Conservation (phyloP, 2,329 filamentous ascomycete species). For the Bipolaris gigantea region DNA sequence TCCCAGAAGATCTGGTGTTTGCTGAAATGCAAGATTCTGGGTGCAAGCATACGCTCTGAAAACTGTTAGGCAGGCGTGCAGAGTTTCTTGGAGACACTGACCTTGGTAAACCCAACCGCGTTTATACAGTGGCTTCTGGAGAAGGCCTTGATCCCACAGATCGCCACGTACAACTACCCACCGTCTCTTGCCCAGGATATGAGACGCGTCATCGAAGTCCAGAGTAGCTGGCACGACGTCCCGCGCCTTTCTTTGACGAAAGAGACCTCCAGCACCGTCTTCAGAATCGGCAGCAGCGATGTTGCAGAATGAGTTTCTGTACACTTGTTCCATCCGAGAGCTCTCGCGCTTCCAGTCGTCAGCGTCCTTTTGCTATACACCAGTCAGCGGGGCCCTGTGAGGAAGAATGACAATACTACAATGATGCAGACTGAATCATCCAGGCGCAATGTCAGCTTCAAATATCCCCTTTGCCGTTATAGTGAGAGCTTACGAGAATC, state of each 20-base stretch:
- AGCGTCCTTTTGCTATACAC: background rate
- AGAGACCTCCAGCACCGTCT: slow-evolving; percentile 22
- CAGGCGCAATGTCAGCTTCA: background rate
- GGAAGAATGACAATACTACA: slow-evolving; percentile 14
- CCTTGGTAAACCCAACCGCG: slow-evolving; percentile 21
- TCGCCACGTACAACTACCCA: slow-evolving; percentile 21
- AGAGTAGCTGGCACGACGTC: slow-evolving; percentile 1
- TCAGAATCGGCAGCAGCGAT: slow-evolving; percentile 27
- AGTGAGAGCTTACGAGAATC: background rate
- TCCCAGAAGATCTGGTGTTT: slow-evolving; percentile 26
- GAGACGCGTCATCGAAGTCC: background rate
- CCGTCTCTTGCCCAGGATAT: background rate
- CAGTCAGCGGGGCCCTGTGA: slow-evolving; percentile 12
- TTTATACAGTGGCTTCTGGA: background rate
- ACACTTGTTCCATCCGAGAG: slow-evolving; percentile 29
- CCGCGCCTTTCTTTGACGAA: slow-evolving; percentile 16
- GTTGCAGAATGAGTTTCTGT: slow-evolving; percentile 30
- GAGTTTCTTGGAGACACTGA: background rate
- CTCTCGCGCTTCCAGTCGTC: background rate
- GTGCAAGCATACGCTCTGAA: slow-evolving; percentile 22
- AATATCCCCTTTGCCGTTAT: background rate
- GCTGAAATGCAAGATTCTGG: slow-evolving; percentile 20
- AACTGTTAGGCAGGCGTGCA: background rate
- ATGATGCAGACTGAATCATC: background rate
- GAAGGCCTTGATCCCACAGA: slow-evolving; percentile 7